phyloP scores from a whole-genome alignment of 129 eudicot genomes.

The Oenanthe sinensis region DNA sequence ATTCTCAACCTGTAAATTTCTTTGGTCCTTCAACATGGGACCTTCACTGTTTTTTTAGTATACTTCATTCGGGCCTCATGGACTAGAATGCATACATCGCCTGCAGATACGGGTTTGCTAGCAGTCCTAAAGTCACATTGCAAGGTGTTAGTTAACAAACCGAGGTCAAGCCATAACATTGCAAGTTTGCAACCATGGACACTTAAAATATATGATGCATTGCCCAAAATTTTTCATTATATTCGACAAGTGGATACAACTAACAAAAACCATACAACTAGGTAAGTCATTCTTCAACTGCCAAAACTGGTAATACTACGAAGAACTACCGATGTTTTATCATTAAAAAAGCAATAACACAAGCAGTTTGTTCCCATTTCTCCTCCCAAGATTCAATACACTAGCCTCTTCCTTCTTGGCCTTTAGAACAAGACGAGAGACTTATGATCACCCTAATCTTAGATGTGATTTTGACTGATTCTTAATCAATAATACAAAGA shows the following conservation, averaged over 20 bases:
- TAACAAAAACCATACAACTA: background rate
- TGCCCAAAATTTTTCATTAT: background rate
- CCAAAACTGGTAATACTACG: background rate
- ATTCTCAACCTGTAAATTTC: too few relatives aligned
- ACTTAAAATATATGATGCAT: too few relatives aligned
- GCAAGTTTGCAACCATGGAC: too few relatives aligned
- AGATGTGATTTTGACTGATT: background rate
- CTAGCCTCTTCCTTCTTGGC: conserved; percentile 53
- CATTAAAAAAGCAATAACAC: background rate
- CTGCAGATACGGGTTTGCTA: too few relatives aligned
- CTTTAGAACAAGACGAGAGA: conserved; percentile 69
- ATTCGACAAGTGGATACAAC: too few relatives aligned
- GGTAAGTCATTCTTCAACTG: background rate
- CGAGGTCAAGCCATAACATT: too few relatives aligned
- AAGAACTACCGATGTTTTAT: background rate
- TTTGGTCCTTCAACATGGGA: too few relatives aligned
- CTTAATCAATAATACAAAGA: background rate
- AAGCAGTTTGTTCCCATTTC: background rate
- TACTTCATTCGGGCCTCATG: too few relatives aligned
- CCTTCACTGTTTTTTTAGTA: too few relatives aligned
- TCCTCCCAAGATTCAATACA: background rate
- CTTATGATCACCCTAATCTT: conserved; percentile 24
- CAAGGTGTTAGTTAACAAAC: too few relatives aligned
- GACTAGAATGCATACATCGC: too few relatives aligned
- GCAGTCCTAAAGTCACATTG: too few relatives aligned